These are phyloP conservation scores for Tieghemiomyces parasiticus DNA, from an alignment of 192 early-diverging fungal species.

Conservation along the genomic window DNA sequence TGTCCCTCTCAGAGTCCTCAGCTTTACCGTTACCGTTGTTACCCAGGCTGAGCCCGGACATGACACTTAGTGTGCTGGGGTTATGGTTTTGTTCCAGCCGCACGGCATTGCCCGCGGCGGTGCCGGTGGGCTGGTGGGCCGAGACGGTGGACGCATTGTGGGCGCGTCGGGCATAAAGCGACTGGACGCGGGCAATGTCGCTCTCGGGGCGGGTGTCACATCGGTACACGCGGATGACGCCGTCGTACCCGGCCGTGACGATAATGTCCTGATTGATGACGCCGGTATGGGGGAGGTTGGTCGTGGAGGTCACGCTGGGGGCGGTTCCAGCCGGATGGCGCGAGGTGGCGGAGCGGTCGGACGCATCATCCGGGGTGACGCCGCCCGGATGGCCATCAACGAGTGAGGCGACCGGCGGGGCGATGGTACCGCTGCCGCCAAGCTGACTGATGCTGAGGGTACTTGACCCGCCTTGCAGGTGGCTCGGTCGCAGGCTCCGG, in stretches of 20 bases:
- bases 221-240: constrained; percentile 48
- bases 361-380: neutral
- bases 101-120: neutral
- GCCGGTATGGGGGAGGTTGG: constrained; percentile 10
- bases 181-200: neutral
- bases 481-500: constrained; percentile 14
- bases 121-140: neutral
- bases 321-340: no score
- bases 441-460: constrained; percentile 10
- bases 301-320: neutral
- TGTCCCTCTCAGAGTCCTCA: no score
- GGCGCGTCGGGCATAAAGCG: no score
- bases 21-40: neutral
- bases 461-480: constrained; percentile 22
- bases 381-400: constrained; percentile 14
- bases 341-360: no score
- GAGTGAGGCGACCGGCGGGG: neutral
- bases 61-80: neutral
- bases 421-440: constrained; percentile 8
- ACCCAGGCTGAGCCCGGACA: neutral
- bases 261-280: constrained; percentile 40
- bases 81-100: neutral
- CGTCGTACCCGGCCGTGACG: constrained; percentile 41
- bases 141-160: neutral
- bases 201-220: constrained; percentile 25